These are phyloP conservation scores for Mycena sanguinolenta DNA, from an alignment of 768 basidiomycete species.

Conservation along the genomic window DNA sequence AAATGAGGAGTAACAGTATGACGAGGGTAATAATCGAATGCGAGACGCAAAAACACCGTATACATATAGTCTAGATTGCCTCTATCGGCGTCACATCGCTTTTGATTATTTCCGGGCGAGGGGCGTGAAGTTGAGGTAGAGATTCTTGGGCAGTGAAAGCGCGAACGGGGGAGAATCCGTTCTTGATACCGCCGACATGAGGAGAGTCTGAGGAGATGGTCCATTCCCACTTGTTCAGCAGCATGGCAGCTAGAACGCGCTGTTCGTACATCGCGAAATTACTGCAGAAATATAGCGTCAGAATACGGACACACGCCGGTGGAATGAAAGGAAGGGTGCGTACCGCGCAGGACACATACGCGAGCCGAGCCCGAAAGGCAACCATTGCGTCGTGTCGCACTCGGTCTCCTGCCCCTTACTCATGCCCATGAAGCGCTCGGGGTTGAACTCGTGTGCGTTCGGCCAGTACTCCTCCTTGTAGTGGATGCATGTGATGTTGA, in stretches of 20 bases:
- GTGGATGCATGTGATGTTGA: not conserved
- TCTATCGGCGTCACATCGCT: not conserved
- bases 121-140: slow-evolving; percentile 1
- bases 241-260: not conserved
- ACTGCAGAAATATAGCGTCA: not conserved
- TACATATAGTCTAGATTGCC: not conserved
- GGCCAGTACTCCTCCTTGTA: slow-evolving; percentile 3
- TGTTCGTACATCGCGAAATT: slow-evolving; percentile 4
- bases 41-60: not conserved
- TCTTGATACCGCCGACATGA: slow-evolving; percentile 1
- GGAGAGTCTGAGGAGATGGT: slow-evolving; percentile 2
- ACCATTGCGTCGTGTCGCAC: not conserved
- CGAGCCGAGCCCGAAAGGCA: slow-evolving; percentile 1
- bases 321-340: not conserved
- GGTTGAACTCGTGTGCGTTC: slow-evolving; percentile 1
- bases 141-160: slow-evolving; percentile 2
- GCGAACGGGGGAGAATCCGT: slow-evolving; percentile 2
- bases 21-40: not conserved
- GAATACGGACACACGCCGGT: not conserved
- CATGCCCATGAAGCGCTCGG: slow-evolving; percentile 5
- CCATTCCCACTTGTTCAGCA: slow-evolving; percentile 2
- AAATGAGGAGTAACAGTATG: not conserved
- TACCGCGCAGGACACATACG: not conserved
- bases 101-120: not conserved
- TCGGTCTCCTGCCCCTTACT: not conserved